phyloP scores from a whole-genome alignment of 2,329 filamentous ascomycete genomes.

The Aspergillus tanneri region DNA sequence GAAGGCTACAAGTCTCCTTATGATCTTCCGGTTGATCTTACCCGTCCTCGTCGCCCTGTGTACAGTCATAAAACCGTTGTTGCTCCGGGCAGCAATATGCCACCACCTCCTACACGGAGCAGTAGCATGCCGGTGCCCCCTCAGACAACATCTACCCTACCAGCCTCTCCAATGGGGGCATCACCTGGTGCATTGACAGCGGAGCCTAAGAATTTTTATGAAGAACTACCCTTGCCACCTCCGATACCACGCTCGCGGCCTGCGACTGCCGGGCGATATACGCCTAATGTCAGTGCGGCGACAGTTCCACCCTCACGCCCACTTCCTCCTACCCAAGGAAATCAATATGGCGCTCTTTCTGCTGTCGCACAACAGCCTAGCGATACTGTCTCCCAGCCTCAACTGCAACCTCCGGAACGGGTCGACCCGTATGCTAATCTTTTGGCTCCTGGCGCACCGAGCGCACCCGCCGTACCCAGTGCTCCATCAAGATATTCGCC shows the following conservation, averaged over 20 bases:
- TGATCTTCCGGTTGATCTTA: slow-evolving; percentile 86
- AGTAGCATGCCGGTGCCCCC: slow-evolving; percentile 55
- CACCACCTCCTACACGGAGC: slow-evolving; percentile 50
- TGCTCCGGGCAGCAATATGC: slow-evolving; percentile 25
- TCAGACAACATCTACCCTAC: slow-evolving; percentile 15
- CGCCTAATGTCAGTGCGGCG: slow-evolving; percentile 34
- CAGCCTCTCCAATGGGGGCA: slow-evolving; percentile 33
- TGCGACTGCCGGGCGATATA: slow-evolving; percentile 45
- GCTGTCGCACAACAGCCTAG: slow-evolving; percentile 22
- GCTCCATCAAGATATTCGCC: slow-evolving; percentile 44
- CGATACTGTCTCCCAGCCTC: slow-evolving; percentile 19
- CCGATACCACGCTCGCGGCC: slow-evolving; percentile 57
- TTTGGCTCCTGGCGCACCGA: slow-evolving; percentile 28
- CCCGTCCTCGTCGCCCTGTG: slow-evolving; percentile 60
- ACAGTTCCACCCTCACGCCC: slow-evolving; percentile 17
- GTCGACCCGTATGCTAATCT: slow-evolving; percentile 34
- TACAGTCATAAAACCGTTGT: slow-evolving; percentile 58
- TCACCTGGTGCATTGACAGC: slow-evolving; percentile 28
- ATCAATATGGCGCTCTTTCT: slow-evolving; percentile 21
- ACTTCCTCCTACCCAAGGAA: slow-evolving; percentile 14
- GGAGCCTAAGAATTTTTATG: slow-evolving; percentile 63
- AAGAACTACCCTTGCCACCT: slow-evolving; percentile 65
- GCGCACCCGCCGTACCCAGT: slow-evolving; percentile 30
- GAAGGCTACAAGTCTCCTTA: slow-evolving; percentile 93
- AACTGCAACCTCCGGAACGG: slow-evolving; percentile 33